Conservation (phyloP, 768 basidiomycete species). For the Agrocybe pediades region DNA sequence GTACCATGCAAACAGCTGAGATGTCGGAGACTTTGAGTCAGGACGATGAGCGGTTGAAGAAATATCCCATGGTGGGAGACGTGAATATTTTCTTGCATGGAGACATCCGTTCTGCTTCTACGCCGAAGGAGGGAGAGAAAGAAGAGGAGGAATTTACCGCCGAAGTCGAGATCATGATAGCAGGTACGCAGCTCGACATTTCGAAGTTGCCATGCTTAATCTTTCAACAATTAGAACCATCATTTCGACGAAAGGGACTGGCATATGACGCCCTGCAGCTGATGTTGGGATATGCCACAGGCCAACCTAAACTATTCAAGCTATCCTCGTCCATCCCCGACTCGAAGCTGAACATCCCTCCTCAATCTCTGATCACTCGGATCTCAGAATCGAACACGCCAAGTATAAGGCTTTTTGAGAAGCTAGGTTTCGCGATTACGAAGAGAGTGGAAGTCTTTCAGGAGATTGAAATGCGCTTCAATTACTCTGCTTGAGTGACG, state of each 20-base stretch:
- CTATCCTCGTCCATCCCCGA: slow-evolving; percentile 17
- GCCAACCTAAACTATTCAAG: slow-evolving; percentile 32
- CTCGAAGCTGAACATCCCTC: slow-evolving; percentile 44
- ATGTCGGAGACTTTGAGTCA: slow-evolving; percentile 20
- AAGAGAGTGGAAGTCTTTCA: slow-evolving; percentile 74
- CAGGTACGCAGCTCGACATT: slow-evolving; percentile 49
- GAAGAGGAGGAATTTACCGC: slow-evolving; percentile 57
- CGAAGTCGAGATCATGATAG: slow-evolving; percentile 93
- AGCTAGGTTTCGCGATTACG: slow-evolving; percentile 72
- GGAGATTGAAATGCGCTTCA: slow-evolving; percentile 79
- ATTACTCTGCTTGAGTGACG: no score
- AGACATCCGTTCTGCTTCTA: slow-evolving; percentile 21
- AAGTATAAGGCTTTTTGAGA: slow-evolving; percentile 73
- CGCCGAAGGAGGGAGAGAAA: slow-evolving; percentile 23
- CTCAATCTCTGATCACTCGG: slow-evolving; percentile 60
- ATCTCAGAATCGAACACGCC: slow-evolving; percentile 70
- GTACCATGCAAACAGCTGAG: slow-evolving; percentile 8
- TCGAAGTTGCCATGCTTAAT: not conserved
- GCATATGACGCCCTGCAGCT: slow-evolving; percentile 65
- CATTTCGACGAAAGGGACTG: slow-evolving; percentile 68
- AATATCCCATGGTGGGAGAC: slow-evolving; percentile 81
- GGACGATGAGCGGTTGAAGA: slow-evolving; percentile 32
- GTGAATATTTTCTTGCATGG: slow-evolving; percentile 89
- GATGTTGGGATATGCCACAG: slow-evolving; percentile 70
- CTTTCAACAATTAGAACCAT: slow-evolving; percentile 48